A percentile compares a stretch with the other conserved stretches of the same genome.
phyloP scores from a whole-genome alignment of 805 yeast species.

The Blastobotrys americana region DNA sequence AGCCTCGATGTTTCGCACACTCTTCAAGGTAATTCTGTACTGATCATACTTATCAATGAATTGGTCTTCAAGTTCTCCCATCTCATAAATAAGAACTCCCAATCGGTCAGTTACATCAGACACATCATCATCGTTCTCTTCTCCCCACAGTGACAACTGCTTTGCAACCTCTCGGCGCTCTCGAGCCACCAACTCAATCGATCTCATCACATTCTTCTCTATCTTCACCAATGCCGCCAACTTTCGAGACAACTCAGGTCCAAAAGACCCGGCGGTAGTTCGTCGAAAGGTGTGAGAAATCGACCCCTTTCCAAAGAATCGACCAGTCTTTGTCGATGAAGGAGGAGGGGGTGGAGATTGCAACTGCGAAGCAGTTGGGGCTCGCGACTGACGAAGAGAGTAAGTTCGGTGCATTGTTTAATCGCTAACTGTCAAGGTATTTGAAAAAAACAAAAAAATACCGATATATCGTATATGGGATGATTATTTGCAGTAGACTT shows the following conservation, averaged over 20 bases:
- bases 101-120: slow-evolving; percentile 95
- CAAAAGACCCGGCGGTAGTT: slow-evolving; percentile 82
- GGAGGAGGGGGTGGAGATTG: slow-evolving; percentile 95
- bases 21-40: slow-evolving; percentile 91
- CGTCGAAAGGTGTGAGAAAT: slow-evolving; percentile 47
- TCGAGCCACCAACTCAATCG: slow-evolving; percentile 84
- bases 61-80: slow-evolving; percentile 97
- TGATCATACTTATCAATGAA: slow-evolving; percentile 97
- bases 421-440: neutral
- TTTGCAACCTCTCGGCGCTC: slow-evolving; percentile 96
- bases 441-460: too few relatives aligned
- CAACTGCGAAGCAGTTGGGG: slow-evolving; percentile 95
- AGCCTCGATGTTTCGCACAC: slow-evolving; percentile 92
- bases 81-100: slow-evolving; percentile 91
- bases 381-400: slow-evolving; percentile 89
- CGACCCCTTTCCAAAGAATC: slow-evolving; percentile 81
- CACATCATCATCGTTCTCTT: slow-evolving; percentile 94
- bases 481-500: too few relatives aligned
- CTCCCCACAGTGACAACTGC: slow-evolving; percentile 97
- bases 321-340: slow-evolving; percentile 72
- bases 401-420: slow-evolving; percentile 89
- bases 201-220: slow-evolving; percentile 93
- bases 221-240: slow-evolving; percentile 86
- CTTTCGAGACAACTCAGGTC: slow-evolving; percentile 92
- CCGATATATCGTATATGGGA: too few relatives aligned